Evolutionary conservation across 192 early-diverging fungal species (phyloP), one percentile per base, ranked within the genome.

Genomic region (Backusella australiensis): DNA sequence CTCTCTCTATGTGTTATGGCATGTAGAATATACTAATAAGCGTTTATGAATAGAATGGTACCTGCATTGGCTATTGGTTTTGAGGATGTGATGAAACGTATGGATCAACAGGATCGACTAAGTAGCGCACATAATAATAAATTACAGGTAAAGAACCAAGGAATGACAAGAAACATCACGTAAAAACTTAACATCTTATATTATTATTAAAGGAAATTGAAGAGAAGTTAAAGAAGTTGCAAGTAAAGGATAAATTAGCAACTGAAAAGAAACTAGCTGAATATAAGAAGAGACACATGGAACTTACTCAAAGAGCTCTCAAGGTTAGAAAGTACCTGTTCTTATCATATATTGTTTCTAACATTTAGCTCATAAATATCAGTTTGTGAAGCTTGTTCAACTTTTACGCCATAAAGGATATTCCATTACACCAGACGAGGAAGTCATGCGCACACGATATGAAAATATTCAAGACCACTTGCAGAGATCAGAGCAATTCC

Each of bases 11-110:
- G 1, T 46, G 32, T 32, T 39, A 8, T 5, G 36, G 36, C 21
- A 21, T 26, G 69, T 21, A 53, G 6, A 53, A 19, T 5, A 44
- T 12, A 44, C 42, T 44, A 44, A 44, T 4, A 44, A 14, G 14
- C 15, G 8, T 12, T 11, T 17, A 17, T 44, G 42, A 44, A 26
- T 79, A 94, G 94, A 66, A 89, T 97, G 88, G 96, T 99, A 0
- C 97, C 97, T 21, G 94, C 94, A 6, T 80, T 97, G 19, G 96
- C 96, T 5, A 86, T 92, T 74, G 96, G 96, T 12, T 99, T 98
- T 69, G 94, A 90, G 0, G 96, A 96, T 74, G 79, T 99, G 12
- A 90, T 96, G 69, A 95, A 94, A 85, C 89, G 97, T 9, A 90
- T 94, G 32, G 91, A 91, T 34, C 83, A 86, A 46, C 96, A 98